A percentile compares a stretch with the other conserved stretches of the same genome.
These are phyloP conservation scores for Nepenthes gracilis DNA, from an alignment of 148 eudicot genomes.

Conservation along the genomic window DNA sequence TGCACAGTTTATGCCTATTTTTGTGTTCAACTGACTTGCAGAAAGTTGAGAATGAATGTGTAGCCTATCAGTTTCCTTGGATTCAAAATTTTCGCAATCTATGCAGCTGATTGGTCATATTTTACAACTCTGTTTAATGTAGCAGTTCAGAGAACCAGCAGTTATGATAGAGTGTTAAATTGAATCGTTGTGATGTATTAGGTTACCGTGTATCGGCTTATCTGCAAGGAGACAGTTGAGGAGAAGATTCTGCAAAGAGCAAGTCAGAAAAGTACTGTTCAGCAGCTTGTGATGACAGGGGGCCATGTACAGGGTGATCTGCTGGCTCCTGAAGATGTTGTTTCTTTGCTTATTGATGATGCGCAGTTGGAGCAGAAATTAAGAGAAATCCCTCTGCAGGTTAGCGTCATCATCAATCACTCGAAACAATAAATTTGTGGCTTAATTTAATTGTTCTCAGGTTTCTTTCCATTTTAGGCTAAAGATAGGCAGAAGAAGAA, in stretches of 20 bases:
- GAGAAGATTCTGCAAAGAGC: slow-evolving; percentile 97
- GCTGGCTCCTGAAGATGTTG: slow-evolving; percentile 93
- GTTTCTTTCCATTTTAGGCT: slow-evolving; percentile 24
- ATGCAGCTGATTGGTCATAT: no score
- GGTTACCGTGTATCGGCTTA: slow-evolving; percentile 94
- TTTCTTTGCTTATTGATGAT: slow-evolving; percentile 89
- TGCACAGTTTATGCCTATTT: no score
- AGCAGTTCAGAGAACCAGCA: no score
- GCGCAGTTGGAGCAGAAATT: slow-evolving; percentile 86
- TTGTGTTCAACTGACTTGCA: no score
- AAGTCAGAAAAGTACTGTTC: slow-evolving; percentile 90
- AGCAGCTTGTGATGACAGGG: slow-evolving; percentile 99
- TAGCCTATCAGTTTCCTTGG: no score
- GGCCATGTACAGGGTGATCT: slow-evolving; percentile 98
- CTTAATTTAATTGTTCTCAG: neutral
- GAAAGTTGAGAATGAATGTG: no score
- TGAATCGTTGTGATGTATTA: slow-evolving; percentile 12
- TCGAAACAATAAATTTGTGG: neutral
- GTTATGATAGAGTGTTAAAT: neutral
- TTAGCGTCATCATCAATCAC: slow-evolving; percentile 6
- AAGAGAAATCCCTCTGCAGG: slow-evolving; percentile 75
- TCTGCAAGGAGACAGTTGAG: slow-evolving; percentile 96
- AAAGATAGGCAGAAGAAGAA: slow-evolving; percentile 84
- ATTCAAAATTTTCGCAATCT: no score
- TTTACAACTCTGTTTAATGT: no score